Percentiles rank a stretch among this genome's conserved stretches.
phyloP scores from a whole-genome alignment of 768 basidiomycete genomes.

The Xerocomellus amylosporus region DNA sequence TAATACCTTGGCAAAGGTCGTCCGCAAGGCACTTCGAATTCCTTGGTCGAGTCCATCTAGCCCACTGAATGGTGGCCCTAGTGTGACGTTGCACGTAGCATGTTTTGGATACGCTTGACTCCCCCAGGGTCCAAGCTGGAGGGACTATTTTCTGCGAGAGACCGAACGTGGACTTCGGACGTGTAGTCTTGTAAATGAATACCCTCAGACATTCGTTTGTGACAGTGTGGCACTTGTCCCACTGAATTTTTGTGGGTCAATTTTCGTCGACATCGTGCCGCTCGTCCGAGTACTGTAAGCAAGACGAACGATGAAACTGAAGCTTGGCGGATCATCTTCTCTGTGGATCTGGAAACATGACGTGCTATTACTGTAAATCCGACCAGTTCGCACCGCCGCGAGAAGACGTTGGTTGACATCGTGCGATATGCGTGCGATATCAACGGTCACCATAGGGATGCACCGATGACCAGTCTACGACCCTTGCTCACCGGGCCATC shows the following conservation, averaged over 20 bases:
- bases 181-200: not conserved
- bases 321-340: not conserved
- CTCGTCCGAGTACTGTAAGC: not conserved
- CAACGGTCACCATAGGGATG: no score
- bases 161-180: not conserved
- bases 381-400: not conserved
- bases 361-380: not conserved
- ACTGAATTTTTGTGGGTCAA: not conserved
- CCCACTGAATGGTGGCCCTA: constrained; percentile 32
- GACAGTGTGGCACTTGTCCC: not conserved
- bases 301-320: not conserved
- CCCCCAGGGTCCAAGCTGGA: not conserved
- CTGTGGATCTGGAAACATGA: no score
- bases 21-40: constrained; percentile 36
- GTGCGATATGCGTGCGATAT: not conserved
- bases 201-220: not conserved
- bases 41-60: constrained; percentile 28
- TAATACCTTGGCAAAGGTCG: constrained; percentile 32
- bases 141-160: not conserved
- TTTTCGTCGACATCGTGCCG: not conserved
- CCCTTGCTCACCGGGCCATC: no score
- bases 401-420: not conserved
- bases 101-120: constrained; percentile 34
- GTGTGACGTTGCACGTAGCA: constrained; percentile 33
- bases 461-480: no score